Evolutionary conservation across 2,329 filamentous ascomycete species (phyloP), one percentile per base, ranked within the genome.

Genomic region (Pseudogymnoascus sp.): DNA sequence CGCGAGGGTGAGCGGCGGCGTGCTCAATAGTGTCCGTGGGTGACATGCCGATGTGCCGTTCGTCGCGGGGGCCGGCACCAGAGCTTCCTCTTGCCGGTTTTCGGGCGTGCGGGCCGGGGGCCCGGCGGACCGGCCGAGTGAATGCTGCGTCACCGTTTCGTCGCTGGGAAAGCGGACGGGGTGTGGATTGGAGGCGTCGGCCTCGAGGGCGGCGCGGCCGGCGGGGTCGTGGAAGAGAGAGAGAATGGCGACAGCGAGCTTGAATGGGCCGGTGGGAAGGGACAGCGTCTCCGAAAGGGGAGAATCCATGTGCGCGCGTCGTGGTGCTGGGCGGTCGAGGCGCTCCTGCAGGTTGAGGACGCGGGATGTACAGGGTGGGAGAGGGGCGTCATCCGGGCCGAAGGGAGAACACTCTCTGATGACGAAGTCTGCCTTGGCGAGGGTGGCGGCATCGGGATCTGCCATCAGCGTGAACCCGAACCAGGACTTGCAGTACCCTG

Each of bases 401-500:
- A 25, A n/a, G 18, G n/a, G 35, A 12, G 37, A n/a, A 8, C 28
- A 52, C 28, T 70, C 66, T 5, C 65, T 67, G 8, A 71, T 67
- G 8, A 68, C 25, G 25, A 70, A 25, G 49, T 69, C 66, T 35
- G 64, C 63, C 18, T 38, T 59, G 12, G 60, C 40, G 7, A 65
- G 35, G 18, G 37, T 38, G 21, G 59, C 52, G 12, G 38, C n/a
- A 33, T 59, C 52, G 4, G 60, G 35, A 5, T 52, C 5, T 2
- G 61, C 65, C 18, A 65, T 43, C 12, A 64, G 23, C 8, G 62
- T 37, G 45, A 71, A 69, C 1, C 68, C 69, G 61, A 69, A 71
- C 70, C 71, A 71, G 23, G 69, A 65, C 4, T 60, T 60, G 31
- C 69, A 71, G 61, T 71, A 72, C 25, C 38, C 65, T 43, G 67